Evolutionary conservation across 495 filamentous ascomycete species (phyloP), one percentile per base, ranked within the genome.

Genomic region (Recurvomyces mirabilis): DNA sequence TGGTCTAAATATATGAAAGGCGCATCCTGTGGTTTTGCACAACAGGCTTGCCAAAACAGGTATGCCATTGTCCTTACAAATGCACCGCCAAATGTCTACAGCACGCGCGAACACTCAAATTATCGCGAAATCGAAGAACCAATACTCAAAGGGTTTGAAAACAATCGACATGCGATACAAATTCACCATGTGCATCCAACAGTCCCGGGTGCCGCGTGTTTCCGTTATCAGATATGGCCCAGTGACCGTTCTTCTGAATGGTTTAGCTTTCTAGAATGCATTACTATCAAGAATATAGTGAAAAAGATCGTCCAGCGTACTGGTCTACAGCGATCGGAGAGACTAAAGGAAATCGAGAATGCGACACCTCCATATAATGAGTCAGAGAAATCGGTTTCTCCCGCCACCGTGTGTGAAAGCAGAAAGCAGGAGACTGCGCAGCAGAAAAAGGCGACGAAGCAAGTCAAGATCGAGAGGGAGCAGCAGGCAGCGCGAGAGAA

Each of bases 51-150:
- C 36, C 19, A 39, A 13, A 39, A 39, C 36, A 13, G 36, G 23
- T 23, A 23, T 39, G 36, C 36, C 15, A 39, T 39, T 20, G 36
- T 39, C 5, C 14, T 39, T 19, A 39, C 36, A 19, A 39, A 23
- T 23, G 36, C 36, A 39, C 36, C 36, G 23, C 36, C 36, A 15
- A 23, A 39, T 39, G 36, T 39, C 36, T 39, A 39, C 36, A 39
- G 36, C 36, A 39, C 11, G 36, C 36, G 36, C 10, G 15, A 19
- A 14, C 36, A 39, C 19, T 39, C 36, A 11, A 39, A 23, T 39
- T 39, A 39, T 23, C 14, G 36, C 15, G 36, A 39, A 20, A 39
- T 39, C 23, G 36, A 39, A 20, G 36, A 39, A 23, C 36, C 36
- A 10, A 39, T 39, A 39, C 36, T 39, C 20, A 39, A 23, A 14